These are phyloP conservation scores for Cardiospermum halicacabum DNA, from an alignment of 345 rosid species.

Conservation along the genomic window DNA sequence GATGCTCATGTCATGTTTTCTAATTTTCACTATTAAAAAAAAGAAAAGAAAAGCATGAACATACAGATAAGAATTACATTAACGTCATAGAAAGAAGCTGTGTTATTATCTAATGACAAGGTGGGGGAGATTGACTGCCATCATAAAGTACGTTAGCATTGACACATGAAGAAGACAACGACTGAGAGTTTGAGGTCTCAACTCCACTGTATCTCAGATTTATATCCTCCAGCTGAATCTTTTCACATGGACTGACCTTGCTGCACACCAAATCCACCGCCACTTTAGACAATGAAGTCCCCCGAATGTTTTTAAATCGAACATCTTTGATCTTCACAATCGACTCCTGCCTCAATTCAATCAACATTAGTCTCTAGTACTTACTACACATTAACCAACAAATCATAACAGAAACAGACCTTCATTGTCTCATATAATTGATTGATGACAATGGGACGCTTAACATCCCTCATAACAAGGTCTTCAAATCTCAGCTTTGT, in stretches of 20 bases:
- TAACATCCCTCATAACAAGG: conserved; percentile 46
- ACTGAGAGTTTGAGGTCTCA: background rate
- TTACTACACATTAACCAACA: too few relatives aligned
- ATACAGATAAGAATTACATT: too few relatives aligned
- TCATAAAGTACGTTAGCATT: conserved; percentile 29
- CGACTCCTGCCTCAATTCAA: conserved; percentile 37
- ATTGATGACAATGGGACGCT: conserved; percentile 64
- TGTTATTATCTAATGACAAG: conserved; percentile 28
- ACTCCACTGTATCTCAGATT: conserved; percentile 30
- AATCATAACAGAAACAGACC: conserved; percentile 15
- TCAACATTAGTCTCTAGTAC: background rate
- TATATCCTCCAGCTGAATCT: conserved; percentile 32
- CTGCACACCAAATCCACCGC: conserved; percentile 51
- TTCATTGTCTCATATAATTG: conserved; percentile 39
- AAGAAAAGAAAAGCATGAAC: too few relatives aligned
- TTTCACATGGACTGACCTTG: conserved; percentile 37
- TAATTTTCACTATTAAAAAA: too few relatives aligned
- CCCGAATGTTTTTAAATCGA: conserved; percentile 37
- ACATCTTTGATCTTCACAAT: conserved; percentile 38
- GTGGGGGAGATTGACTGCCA: conserved; percentile 41
- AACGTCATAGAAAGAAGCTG: too few relatives aligned
- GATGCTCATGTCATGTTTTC: too few relatives aligned
- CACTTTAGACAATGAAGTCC: conserved; percentile 34
- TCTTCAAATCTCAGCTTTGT: conserved; percentile 36
- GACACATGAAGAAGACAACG: conserved; percentile 32